Base-by-base conservation (phyloP, 345 rosid genomes). In the Arabidopsis arenosa region DNA sequence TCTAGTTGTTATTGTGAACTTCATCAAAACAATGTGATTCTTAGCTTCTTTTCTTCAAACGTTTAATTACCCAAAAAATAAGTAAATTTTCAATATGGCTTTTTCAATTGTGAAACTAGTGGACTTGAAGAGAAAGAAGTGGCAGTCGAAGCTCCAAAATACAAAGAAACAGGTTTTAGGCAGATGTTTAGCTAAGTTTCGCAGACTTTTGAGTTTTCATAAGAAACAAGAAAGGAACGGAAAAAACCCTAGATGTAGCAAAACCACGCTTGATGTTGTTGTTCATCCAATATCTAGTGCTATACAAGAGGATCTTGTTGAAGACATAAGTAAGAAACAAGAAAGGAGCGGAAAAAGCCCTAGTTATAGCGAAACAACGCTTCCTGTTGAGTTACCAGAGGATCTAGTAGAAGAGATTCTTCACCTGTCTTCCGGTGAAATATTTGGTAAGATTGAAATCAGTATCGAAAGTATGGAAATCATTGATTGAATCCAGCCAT, bases 391-490 rank as follows among this genome's bases (percentile, higher is more conserved):
- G 40, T 39, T 69, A 15, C 63, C 73, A 1, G 73, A 55, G 0
- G 63, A 55, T 55, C 10, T 68, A 41, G 23, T 41, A 55, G 54
- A 55, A 56, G 73, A 69, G 30, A 69, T 69, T 54, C 63, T 68
- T 30, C 63, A 68, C 12, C 52, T n/a, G 63, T 30, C 23, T 68
- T 68, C 41, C 63, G 48, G 40, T 32, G 10, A 28, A n/a, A 17
- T 14, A 6, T 54, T 17, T 68, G 39, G 8, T 68, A n/a, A 37
- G 62, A 68, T 14, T 18, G 9, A 68, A 40, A 54, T 4, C 17
- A 28, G 52, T 68, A 14, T 68, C 39, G 2, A 68, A 54, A 54
- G 4, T 0, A 6, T 68, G 73, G 73, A 68, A 68, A 53, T 54
- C 63, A 9, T n/a, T 68, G 53, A 54, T 68, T 10, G 40, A 55